phyloP scores from a whole-genome alignment of 495 filamentous ascomycete genomes.

The Massariosphaeria phaeospora region DNA sequence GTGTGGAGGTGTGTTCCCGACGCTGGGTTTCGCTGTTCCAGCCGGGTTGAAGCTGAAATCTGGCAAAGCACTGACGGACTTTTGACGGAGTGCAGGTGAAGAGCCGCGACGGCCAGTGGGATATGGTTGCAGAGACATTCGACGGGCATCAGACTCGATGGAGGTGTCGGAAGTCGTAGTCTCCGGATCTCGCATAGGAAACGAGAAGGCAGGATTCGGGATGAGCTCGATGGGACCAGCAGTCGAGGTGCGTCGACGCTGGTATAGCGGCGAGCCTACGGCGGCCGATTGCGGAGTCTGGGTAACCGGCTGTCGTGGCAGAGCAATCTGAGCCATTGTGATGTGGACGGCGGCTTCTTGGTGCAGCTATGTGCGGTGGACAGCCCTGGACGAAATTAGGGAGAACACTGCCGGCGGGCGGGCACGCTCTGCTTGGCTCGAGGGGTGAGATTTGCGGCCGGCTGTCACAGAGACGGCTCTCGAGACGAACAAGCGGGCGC shows the following conservation, averaged over 20 bases:
- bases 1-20: slow-evolving; percentile 31
- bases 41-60: slow-evolving; percentile 42
- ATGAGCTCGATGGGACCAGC: slow-evolving; percentile 32
- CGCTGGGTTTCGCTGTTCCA: slow-evolving; percentile 12
- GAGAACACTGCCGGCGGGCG: slow-evolving; percentile 14
- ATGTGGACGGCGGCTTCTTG: slow-evolving; percentile 19
- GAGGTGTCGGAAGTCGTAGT: background rate
- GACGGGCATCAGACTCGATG: slow-evolving; percentile 8
- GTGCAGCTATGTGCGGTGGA: slow-evolving; percentile 13
- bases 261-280: slow-evolving; percentile 35
- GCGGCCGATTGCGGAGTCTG: slow-evolving; percentile 18
- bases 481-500: slow-evolving; percentile 7
- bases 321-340: slow-evolving; percentile 35
- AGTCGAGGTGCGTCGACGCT: slow-evolving; percentile 20
- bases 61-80: slow-evolving; percentile 37
- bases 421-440: slow-evolving; percentile 10
- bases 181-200: slow-evolving; percentile 28
- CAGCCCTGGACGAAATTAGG: slow-evolving; percentile 33
- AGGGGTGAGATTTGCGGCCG: slow-evolving; percentile 15
- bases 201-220: slow-evolving; percentile 38
- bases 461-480: slow-evolving; percentile 17
- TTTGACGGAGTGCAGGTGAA: slow-evolving; percentile 21
- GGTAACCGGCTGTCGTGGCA: slow-evolving; percentile 33
- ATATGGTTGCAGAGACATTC: slow-evolving; percentile 31
- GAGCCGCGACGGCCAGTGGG: slow-evolving; percentile 28